Evolutionary conservation across 306 rosid species (phyloP).

Genomic region (Lathyrus oleraceus): DNA sequence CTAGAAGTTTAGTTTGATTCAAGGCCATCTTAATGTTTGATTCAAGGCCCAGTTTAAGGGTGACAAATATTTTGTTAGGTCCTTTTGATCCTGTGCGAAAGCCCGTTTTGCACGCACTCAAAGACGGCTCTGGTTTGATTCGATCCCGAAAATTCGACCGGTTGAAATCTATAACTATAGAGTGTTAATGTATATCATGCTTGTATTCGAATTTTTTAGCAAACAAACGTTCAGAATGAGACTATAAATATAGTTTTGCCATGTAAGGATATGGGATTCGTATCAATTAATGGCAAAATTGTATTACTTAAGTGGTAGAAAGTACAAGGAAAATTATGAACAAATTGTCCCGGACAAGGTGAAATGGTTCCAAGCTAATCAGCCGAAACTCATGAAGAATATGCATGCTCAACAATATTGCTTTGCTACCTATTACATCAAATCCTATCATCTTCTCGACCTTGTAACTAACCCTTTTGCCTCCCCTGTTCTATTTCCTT

Average conservation of each 20-base stretch:
- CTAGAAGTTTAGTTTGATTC: too few relatives aligned
- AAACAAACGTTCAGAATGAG: not conserved
- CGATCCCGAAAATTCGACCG: too few relatives aligned
- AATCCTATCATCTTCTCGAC: not conserved
- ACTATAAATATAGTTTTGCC: not conserved
- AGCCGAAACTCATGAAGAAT: not conserved
- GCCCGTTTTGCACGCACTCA: too few relatives aligned
- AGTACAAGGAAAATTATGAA: too few relatives aligned
- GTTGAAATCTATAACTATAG: too few relatives aligned
- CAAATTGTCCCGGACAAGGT: not conserved
- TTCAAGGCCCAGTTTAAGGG: too few relatives aligned
- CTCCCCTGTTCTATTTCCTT: not conserved
- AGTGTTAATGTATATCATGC: not conserved
- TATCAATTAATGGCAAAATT: too few relatives aligned
- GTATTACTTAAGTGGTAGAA: too few relatives aligned
- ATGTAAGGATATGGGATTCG: not conserved
- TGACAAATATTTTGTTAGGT: too few relatives aligned
- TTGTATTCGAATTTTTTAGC: not conserved
- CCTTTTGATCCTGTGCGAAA: too few relatives aligned
- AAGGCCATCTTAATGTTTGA: too few relatives aligned
- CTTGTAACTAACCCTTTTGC: not conserved
- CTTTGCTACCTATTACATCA: not conserved
- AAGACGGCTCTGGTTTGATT: too few relatives aligned
- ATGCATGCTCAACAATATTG: not conserved
- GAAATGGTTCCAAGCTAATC: not conserved